These are phyloP conservation scores for Hansenula lynferdii DNA, from an alignment of 1,139 yeast species.

Conservation along the genomic window DNA sequence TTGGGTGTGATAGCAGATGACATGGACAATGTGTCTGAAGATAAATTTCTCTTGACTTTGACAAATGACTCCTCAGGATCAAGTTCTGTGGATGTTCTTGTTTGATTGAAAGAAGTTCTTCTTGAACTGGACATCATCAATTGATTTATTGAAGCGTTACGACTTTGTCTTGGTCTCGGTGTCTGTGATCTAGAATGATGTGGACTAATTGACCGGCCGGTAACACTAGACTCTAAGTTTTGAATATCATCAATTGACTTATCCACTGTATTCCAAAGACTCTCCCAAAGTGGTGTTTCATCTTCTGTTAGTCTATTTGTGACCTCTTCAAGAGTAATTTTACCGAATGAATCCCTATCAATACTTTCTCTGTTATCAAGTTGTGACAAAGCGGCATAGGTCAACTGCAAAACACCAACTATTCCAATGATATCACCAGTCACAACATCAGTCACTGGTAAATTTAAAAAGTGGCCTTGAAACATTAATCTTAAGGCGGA, in stretches of 20 bases:
- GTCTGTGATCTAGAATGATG: conserved; percentile 14
- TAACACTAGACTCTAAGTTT: conserved; percentile 17
- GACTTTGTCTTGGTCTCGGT: conserved; percentile 11
- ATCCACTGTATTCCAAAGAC: conserved; percentile 34
- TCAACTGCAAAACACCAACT: conserved; percentile 34
- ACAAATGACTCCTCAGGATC: too few species aligned
- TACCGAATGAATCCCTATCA: conserved; percentile 19
- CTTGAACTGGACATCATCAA: conserved; percentile 14
- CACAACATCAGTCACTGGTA: conserved; percentile 30
- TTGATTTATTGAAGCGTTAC: conserved; percentile 17
- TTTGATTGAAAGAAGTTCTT: conserved; percentile 11
- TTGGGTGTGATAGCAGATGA: conserved; percentile 15
- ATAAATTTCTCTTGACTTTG: conserved; percentile 13
- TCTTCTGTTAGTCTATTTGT: conserved; percentile 23
- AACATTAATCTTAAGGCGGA: conserved; percentile 37
- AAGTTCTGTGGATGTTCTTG: conserved; percentile 7
- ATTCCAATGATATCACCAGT: conserved; percentile 30
- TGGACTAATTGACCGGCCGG: conserved; percentile 8
- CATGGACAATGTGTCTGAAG: conserved; percentile 18
- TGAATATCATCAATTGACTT: conserved; percentile 23
- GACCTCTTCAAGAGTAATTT: conserved; percentile 21
- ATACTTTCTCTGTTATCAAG: conserved; percentile 23
- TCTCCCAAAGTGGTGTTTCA: conserved; percentile 31
- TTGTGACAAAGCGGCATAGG: conserved; percentile 31
- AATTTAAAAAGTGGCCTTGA: conserved; percentile 35